Evolutionary conservation across 2,329 filamentous ascomycete genomes (phyloP).

Genomic region (Lecanicillium sp.): DNA sequence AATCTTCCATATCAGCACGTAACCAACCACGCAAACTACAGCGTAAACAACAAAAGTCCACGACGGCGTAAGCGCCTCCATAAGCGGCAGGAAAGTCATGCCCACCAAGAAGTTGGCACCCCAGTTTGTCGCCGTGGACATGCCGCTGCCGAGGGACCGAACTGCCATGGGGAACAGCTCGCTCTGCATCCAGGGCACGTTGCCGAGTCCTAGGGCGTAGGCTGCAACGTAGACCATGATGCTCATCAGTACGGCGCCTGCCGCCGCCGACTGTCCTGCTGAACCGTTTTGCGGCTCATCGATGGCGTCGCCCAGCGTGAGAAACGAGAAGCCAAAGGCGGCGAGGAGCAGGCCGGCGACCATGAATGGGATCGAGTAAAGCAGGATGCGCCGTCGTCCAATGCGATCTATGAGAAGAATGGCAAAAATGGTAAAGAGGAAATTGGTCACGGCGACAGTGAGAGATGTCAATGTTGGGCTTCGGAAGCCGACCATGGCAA

Average conservation of each 20-base stretch:
- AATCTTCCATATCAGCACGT: constrained; percentile 59
- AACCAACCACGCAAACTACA: constrained; percentile 59
- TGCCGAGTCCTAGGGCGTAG: constrained; percentile 82
- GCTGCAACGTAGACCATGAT: constrained; percentile 79
- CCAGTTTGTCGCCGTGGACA: constrained; percentile 81
- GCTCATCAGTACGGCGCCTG: constrained; percentile 58
- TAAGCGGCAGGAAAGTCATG: constrained; percentile 80
- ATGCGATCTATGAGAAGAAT: constrained; percentile 71
- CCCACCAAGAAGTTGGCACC: constrained; percentile 78
- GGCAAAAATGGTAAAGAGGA: constrained; percentile 68
- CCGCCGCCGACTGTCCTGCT: constrained; percentile 21
- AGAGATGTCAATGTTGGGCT: constrained; percentile 75
- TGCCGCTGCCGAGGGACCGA: constrained; percentile 62
- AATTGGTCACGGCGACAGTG: constrained; percentile 76
- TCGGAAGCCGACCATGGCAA: constrained; percentile 67
- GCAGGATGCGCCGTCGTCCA: constrained; percentile 70
- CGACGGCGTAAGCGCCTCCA: constrained; percentile 64
- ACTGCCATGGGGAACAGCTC: constrained; percentile 80
- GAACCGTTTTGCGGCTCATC: constrained; percentile 8
- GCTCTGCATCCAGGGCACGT: constrained; percentile 93
- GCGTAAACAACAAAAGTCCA: constrained; percentile 82
- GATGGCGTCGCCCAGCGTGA: constrained; percentile 34
- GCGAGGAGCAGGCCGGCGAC: constrained; percentile 62
- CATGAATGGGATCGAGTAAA: constrained; percentile 84
- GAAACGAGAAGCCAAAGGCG: constrained; percentile 61